Evolutionary conservation across 1,284 basidiomycete genomes (phyloP), one percentile per base, ranked within the genome.

Genomic region (Puccinia triticina): DNA sequence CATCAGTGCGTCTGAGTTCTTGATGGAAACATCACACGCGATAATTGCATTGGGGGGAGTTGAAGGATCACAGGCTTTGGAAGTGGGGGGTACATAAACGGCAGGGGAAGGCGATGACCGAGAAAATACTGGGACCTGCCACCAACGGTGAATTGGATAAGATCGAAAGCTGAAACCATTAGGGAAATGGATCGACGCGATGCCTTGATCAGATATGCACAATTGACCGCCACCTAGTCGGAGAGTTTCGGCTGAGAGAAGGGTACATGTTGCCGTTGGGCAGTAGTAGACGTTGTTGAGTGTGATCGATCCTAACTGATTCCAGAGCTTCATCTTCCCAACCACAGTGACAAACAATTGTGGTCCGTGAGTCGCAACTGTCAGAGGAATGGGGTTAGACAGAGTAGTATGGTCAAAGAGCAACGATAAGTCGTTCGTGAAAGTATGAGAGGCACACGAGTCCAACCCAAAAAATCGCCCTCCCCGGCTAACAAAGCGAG

Each of bases 281-380:
- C 67, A 11, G 26, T 71, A 71, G 23, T 71, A 71, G 34, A 71
- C 67, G 59, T 64, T 64, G 5, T 71, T 46, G 40, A 71, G 10
- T 2, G 67, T 71, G n/a, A 71, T 48, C 7, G 67, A 46, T 10
- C 67, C 67, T 8, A 40, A 23, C n/a, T 46, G 2, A 26, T 71
- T 71, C 26, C 26, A 29, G 48, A 71, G 2, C 2, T 0, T 71
- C 67, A 71, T 71, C 37, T 46, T 71, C 67, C 67, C 67, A 71
- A 71, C 67, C 48, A n/a, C 8, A 11, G 67, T 71, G n/a, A 71
- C 37, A 71, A 43, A 71, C 26, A 23, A 46, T 46, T 29, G 12
- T 11, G 37, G 8, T 8, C 5, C 40, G n/a, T 71, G 2, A 71
- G 67, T 71, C 12, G 67, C 67, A 3, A 71, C 67, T 46, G 16